Conservation (phyloP, 345 rosid genomes). For the Salix purpurea region DNA sequence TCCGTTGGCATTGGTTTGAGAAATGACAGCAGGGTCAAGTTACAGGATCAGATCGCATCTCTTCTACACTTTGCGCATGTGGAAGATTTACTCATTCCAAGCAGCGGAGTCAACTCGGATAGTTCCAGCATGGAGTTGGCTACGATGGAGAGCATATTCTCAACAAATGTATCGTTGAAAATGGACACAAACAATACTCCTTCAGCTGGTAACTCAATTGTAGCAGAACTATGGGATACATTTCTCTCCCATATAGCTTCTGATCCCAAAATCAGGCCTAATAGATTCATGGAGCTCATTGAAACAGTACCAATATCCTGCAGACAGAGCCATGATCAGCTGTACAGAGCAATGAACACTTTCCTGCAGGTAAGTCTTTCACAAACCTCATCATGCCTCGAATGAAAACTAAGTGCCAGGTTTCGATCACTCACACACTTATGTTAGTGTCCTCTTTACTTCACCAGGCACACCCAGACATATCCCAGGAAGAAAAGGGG, state of each 20-base stretch:
- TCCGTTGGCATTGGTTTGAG: constrained; percentile 38
- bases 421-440: background rate
- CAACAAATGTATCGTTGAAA: constrained; percentile 37
- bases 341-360: constrained; percentile 54
- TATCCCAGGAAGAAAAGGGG: constrained; percentile 61
- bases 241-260: constrained; percentile 43
- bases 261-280: constrained; percentile 41
- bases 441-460: background rate
- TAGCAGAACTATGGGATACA: constrained; percentile 62
- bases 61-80: constrained; percentile 46
- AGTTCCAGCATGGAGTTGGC: constrained; percentile 47
- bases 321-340: constrained; percentile 63
- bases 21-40: constrained; percentile 35
- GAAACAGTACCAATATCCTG: constrained; percentile 53
- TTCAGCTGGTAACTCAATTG: constrained; percentile 35
- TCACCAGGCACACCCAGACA: constrained; percentile 45
- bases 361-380: constrained; percentile 50
- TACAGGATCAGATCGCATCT: constrained; percentile 57
- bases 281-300: constrained; percentile 49
- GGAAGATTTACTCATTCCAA: constrained; percentile 54
- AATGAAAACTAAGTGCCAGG: background rate
- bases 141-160: constrained; percentile 53
- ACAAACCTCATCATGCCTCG: background rate
- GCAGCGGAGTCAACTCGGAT: constrained; percentile 21
- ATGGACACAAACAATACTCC: constrained; percentile 32